A percentile compares a stretch with the other conserved stretches of the same genome.
Conservation (phyloP, 148 eudicot species). For the Rhododendron molle region DNA sequence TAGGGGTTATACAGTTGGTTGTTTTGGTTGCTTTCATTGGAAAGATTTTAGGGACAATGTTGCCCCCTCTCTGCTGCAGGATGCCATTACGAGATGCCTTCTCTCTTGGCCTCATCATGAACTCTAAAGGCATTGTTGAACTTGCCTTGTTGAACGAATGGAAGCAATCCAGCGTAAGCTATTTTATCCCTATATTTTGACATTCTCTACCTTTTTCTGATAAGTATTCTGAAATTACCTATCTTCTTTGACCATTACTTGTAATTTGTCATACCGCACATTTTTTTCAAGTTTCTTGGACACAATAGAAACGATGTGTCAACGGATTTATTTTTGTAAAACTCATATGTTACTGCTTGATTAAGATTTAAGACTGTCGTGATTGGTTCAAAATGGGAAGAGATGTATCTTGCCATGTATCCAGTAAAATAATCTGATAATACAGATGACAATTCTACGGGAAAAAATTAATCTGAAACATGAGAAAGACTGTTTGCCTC, state of each 20-base stretch:
- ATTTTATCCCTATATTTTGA: neutral
- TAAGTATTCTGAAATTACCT: no score
- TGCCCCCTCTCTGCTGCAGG: slow-evolving; percentile 29
- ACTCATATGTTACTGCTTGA: neutral
- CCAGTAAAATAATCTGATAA: neutral
- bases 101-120: slow-evolving; percentile 50
- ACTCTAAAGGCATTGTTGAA: slow-evolving; percentile 58
- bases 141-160: slow-evolving; percentile 22
- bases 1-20: slow-evolving; percentile 5
- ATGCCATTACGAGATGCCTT: slow-evolving; percentile 40
- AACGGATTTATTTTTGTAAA: neutral
- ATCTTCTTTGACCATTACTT: neutral
- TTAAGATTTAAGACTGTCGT: neutral
- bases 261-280: slow-evolving; percentile 18
- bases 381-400: neutral
- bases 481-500: neutral
- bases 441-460: neutral
- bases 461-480: neutral
- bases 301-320: slow-evolving; percentile 24
- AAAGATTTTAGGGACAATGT: slow-evolving; percentile 31
- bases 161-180: slow-evolving; percentile 29
- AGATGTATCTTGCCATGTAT: neutral
- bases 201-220: neutral
- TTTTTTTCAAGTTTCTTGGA: slow-evolving; percentile 1
- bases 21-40: slow-evolving; percentile 22